phyloP scores from a whole-genome alignment of 345 rosid genomes.

The Arabis alpina region DNA sequence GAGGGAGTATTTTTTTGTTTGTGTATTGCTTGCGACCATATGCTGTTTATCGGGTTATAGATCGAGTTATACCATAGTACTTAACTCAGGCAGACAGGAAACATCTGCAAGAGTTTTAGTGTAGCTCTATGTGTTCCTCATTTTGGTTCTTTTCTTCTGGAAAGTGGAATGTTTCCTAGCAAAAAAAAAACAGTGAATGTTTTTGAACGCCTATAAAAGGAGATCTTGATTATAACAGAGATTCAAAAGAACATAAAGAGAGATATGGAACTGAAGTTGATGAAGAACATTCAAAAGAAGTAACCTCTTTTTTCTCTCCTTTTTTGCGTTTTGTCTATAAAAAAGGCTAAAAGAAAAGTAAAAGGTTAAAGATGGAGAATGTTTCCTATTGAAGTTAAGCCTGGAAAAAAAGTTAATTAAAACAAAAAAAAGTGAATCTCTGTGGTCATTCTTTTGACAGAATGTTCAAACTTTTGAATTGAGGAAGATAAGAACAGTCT shows the following conservation, averaged over 20 bases:
- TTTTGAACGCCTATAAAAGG: conserved; percentile 9
- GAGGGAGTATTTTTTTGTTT: too few relatives aligned
- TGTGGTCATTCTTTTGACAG: conserved; percentile 36
- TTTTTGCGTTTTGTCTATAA: conserved; percentile 33
- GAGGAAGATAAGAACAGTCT: conserved; percentile 31
- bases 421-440: conserved; percentile 24
- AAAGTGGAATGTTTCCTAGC: too few relatives aligned
- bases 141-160: conserved; percentile 2
- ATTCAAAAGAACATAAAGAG: conserved; percentile 34
- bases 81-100: background rate
- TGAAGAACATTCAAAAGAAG: conserved; percentile 38
- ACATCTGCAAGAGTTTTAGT: background rate
- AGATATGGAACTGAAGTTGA: conserved; percentile 37
- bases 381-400: conserved; percentile 45
- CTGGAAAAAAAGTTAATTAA: background rate
- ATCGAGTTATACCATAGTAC: conserved; percentile 1
- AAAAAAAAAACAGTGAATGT: conserved; percentile 4
- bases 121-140: conserved; percentile 15
- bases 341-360: conserved; percentile 29
- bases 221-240: conserved; percentile 21
- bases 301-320: conserved; percentile 10
- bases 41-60: background rate
- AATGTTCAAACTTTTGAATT: conserved; percentile 36
- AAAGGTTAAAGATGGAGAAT: conserved; percentile 42
- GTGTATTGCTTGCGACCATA: background rate